Evolutionary conservation across 768 basidiomycete species (phyloP), one percentile per base, ranked within the genome.

Genomic region (Leccinum obscurum): DNA sequence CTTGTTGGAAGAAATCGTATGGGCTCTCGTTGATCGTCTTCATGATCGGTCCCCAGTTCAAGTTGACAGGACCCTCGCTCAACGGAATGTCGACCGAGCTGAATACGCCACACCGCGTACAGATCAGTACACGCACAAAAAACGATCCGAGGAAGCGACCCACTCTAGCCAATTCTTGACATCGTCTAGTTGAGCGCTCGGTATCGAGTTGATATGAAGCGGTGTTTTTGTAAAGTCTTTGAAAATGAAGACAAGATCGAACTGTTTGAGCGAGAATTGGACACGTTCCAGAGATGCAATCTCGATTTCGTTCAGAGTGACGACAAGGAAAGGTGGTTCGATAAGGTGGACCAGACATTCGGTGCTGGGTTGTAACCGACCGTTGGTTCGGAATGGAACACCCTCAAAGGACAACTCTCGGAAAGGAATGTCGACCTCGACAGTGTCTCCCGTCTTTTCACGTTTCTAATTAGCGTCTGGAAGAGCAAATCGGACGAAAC

Each of bases 101-200:
- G 13, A 57, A 58, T 39, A n/a, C 26, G 17, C 14, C 32, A 49
- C 13, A 28, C 3, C 61, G 15, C 41, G 46, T 56, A 20, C 35
- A 24, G 34, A 34, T 70, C 58, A 62, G 41, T 37, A 55, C 55
- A 37, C 14, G 41, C 58, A 24, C 17, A 28, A 34, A 41, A 15
- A 3, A 37, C 7, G 9, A 3, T 2, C 7, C 11, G 54, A 57
- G 55, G 51, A 51, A 26, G 55, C 7, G 13, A 79, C 93, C 64
- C 72, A 98, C 94, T 99, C 95, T 22, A 99, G 83, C 97, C 97
- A 99, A 69, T 97, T 95, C 77, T 98, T 98, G 63, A 99, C 95
- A 65, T 95, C 95, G 69, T 99, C 97, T 69, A 98, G 85, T 66
- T 93, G 90, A 2, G 85, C 77, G 58, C 85, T 91, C 24, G 92